Evolutionary conservation across 108 stramenopile genomes (phyloP).

Genomic region (Craspedostauros australis): DNA sequence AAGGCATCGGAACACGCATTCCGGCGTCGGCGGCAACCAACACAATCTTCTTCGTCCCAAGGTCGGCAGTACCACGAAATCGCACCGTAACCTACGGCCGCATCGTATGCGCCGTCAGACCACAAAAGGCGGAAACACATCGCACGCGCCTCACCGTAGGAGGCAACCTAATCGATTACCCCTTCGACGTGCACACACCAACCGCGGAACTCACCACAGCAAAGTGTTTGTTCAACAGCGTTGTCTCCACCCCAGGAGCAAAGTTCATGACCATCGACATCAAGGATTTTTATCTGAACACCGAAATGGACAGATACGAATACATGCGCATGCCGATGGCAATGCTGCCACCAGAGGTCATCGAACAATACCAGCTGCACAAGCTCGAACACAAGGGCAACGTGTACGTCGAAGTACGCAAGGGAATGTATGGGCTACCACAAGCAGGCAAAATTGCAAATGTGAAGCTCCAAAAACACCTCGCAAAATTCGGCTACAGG

Average conservation of each 20-base stretch:
- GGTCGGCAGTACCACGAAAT: constrained; percentile 8
- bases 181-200: constrained; percentile 19
- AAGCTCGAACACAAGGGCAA: not conserved
- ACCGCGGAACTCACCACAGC: constrained; percentile 30
- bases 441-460: constrained; percentile 38
- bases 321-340: constrained; percentile 35
- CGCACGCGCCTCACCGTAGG: constrained; percentile 27
- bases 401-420: constrained; percentile 7
- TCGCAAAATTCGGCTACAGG: constrained; percentile 18
- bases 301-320: constrained; percentile 26
- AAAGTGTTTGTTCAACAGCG: constrained; percentile 44
- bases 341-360: constrained; percentile 30
- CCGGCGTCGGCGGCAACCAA: too few species aligned
- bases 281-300: constrained; percentile 37
- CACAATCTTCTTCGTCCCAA: constrained; percentile 24
- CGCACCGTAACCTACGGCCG: constrained; percentile 18
- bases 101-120: constrained; percentile 18
- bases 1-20: too few species aligned
- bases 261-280: constrained; percentile 21
- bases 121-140: constrained; percentile 18
- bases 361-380: constrained; percentile 26
- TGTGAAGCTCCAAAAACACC: constrained; percentile 8
- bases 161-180: constrained; percentile 30
- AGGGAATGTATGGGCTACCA: constrained; percentile 49
- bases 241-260: constrained; percentile 25